Base-by-base conservation (phyloP, 1,139 yeast species). In the Saccharomyces hybrid region DNA sequence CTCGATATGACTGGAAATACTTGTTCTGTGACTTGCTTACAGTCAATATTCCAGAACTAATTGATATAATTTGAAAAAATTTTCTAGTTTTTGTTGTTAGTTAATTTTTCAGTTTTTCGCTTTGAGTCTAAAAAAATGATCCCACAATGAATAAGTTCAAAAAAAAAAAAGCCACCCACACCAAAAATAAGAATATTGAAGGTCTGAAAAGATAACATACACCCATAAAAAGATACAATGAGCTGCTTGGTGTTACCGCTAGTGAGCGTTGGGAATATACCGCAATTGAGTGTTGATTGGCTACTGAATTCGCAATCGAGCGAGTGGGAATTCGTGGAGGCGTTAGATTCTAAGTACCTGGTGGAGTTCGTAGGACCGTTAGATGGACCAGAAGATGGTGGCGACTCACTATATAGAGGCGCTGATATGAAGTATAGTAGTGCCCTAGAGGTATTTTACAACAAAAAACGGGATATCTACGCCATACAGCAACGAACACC, bases 341-440 rank as follows among this genome's bases (percentile, higher is more conserved):
- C 78, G 21, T 70, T 90, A 34, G 85, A 86, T 64, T 83, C 82
- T 52, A 69, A 74, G 3, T 81, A 76, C 62, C 70, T 90, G 26
- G 88, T 87, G 64, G 96, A 99, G 2, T 89, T 91, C 72, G 83
- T 84, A 0, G 87, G 96, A 0, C 95, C 97, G 1, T 72, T 80
- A 11, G 96, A 90, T 67, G 19, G 61, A 55, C 42, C 58, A 57
- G 63, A 42, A 52, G 51, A n/a, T 58, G 42, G 49, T 52, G 11
- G 49, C 49, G 19, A 42, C n/a, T 19, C 44, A 12, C 51, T 29
- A 51, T 57, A 7, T 38, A 51, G 14, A 56, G 55, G 50, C 29
- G 29, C 14, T 34, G 49, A 47, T 4, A 54, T 52, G 52, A 57
- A 52, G 29, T 83, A 2, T 68, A 85, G 49, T 70, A 79, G 86